phyloP scores from a whole-genome alignment of 805 yeast species.

The Candida vaughaniae region DNA sequence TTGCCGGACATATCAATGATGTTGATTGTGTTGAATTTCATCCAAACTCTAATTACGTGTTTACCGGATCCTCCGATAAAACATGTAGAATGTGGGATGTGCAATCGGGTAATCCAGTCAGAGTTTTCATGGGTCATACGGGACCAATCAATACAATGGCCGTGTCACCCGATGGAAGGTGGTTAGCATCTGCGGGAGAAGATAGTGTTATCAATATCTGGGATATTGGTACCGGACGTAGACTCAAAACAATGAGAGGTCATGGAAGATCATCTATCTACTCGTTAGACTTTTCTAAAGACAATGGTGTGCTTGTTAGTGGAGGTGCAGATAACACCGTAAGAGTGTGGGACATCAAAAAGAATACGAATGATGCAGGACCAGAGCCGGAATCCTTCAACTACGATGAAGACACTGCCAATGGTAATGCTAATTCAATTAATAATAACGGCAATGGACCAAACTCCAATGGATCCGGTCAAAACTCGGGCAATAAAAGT shows the following conservation, averaged over 20 bases:
- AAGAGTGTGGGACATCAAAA: slow-evolving; percentile 93
- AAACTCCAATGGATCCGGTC: neutral
- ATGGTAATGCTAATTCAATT: slow-evolving; percentile 4
- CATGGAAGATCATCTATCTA: slow-evolving; percentile 87
- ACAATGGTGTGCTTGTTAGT: slow-evolving; percentile 85
- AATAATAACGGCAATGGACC: slow-evolving; percentile 10
- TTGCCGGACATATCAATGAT: slow-evolving; percentile 96
- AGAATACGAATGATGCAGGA: slow-evolving; percentile 76
- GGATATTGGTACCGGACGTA: slow-evolving; percentile 91
- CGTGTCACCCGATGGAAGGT: slow-evolving; percentile 94
- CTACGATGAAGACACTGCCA: slow-evolving; percentile 15
- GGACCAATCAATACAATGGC: slow-evolving; percentile 85
- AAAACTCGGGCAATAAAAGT: slow-evolving; percentile 7
- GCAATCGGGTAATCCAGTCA: slow-evolving; percentile 79
- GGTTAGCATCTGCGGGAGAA: slow-evolving; percentile 94
- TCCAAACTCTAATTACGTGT: slow-evolving; percentile 91
- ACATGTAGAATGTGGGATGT: slow-evolving; percentile 99
- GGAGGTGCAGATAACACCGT: slow-evolving; percentile 92
- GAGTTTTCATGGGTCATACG: slow-evolving; percentile 89
- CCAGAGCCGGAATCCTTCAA: slow-evolving; percentile 71
- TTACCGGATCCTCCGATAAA: slow-evolving; percentile 94
- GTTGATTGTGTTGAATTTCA: slow-evolving; percentile 95
- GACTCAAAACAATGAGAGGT: slow-evolving; percentile 89
- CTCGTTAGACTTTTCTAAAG: slow-evolving; percentile 79
- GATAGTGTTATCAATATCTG: slow-evolving; percentile 86